phyloP scores from a whole-genome alignment of 768 basidiomycete genomes.

The Rhodotorula paludigena region DNA sequence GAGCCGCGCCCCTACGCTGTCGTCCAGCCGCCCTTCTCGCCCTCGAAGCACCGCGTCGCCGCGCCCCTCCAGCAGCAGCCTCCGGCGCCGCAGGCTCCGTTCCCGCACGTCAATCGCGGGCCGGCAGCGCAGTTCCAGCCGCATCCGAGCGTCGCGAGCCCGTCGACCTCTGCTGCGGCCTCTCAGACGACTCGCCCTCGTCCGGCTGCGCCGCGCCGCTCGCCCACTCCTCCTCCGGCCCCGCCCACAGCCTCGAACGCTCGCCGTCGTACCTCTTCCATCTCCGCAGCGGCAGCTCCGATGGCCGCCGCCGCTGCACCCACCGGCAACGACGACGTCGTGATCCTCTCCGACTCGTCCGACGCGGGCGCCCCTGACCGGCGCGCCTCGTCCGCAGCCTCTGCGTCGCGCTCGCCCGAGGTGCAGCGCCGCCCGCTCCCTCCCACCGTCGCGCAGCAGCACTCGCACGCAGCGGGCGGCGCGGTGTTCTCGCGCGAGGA shows the following conservation, averaged over 20 bases:
- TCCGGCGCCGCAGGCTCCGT: neutral
- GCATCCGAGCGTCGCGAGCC: neutral
- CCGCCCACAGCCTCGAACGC: neutral
- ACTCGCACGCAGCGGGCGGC: neutral
- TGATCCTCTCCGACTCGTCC: conserved; percentile 24
- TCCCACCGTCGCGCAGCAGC: too few species aligned
- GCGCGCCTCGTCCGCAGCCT: neutral
- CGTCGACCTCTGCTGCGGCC: neutral
- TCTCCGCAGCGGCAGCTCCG: neutral
- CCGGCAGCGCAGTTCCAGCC: neutral
- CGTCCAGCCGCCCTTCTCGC: neutral
- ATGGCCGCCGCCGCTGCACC: neutral
- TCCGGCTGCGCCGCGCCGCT: too few species aligned
- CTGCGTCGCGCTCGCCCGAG: neutral
- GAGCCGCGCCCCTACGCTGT: neutral
- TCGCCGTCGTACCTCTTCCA: neutral
- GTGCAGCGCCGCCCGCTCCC: neutral
- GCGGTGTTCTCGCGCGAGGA: neutral
- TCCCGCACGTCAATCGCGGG: too few species aligned
- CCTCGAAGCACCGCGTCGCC: neutral
- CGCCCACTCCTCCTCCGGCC: neutral
- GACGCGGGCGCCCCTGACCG: neutral
- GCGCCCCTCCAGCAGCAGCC: neutral
- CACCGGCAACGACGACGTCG: neutral
- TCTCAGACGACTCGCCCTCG: too few species aligned